phyloP scores from a whole-genome alignment of 208 protist species.

The Vickermania ingenoplastis region DNA sequence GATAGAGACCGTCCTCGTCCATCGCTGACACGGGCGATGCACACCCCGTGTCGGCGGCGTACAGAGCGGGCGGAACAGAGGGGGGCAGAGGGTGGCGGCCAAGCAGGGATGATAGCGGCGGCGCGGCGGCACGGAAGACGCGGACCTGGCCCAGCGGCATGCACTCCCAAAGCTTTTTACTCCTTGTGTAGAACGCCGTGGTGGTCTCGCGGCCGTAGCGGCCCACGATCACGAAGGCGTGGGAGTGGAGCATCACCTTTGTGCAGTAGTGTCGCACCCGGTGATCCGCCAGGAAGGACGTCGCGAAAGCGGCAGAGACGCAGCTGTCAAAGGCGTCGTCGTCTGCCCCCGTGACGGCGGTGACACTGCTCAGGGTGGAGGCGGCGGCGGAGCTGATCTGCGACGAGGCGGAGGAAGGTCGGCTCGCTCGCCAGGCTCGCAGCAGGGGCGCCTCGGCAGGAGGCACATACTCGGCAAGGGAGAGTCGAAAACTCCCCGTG shows the following conservation, averaged over 20 bases:
- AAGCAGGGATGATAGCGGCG: background rate
- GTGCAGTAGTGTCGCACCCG: slow-evolving; percentile 45
- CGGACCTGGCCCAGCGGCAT: slow-evolving; percentile 57
- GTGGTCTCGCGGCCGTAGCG: slow-evolving; percentile 38
- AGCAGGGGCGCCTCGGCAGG: background rate
- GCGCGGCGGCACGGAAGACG: slow-evolving; percentile 24
- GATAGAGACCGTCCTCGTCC: no score
- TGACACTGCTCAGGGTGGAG: slow-evolving; percentile 8
- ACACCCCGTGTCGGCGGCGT: background rate
- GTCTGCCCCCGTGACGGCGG: slow-evolving; percentile 8
- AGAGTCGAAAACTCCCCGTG: no score
- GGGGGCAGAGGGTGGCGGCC: background rate
- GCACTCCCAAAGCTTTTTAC: slow-evolving; percentile 70
- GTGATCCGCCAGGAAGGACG: slow-evolving; percentile 42
- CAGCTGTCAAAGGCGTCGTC: slow-evolving; percentile 31
- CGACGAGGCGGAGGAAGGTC: background rate
- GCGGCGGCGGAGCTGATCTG: background rate
- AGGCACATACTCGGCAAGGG: no score
- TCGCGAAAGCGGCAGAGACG: slow-evolving; percentile 36
- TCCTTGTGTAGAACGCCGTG: slow-evolving; percentile 60
- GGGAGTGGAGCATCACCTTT: slow-evolving; percentile 20
- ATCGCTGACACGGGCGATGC: no score
- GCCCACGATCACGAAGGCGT: slow-evolving; percentile 48
- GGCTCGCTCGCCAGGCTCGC: background rate
- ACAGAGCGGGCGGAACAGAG: background rate